A percentile compares a stretch with the other conserved stretches of the same genome.
Conservation (phyloP, 23 red algal genomes). For the Porphyridium purpureum region DNA sequence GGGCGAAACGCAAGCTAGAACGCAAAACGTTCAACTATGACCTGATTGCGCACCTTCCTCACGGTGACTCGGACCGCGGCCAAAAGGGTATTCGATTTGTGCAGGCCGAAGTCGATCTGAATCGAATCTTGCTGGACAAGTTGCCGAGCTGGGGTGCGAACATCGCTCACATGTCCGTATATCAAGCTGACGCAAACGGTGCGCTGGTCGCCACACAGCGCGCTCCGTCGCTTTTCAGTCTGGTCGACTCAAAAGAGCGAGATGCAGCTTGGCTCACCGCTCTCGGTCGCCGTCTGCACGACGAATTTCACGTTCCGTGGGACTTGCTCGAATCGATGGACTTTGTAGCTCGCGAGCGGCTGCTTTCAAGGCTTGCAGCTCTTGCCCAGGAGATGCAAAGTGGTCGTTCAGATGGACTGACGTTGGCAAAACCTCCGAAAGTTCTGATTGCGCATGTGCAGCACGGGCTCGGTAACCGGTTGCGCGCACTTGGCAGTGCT, state of each 20-base stretch:
- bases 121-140: constrained; percentile 1
- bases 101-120: background rate
- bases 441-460: constrained; percentile 35
- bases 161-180: too few relatives aligned
- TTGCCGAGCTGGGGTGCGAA: background rate
- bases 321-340: constrained; percentile 7
- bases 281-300: constrained; percentile 9
- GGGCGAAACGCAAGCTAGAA: background rate
- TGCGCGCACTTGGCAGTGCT: constrained; percentile 38
- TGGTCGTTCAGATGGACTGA: too few relatives aligned
- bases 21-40: constrained; percentile 1
- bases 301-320: constrained; percentile 13
- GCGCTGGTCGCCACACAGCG: background rate
- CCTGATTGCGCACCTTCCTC: background rate
- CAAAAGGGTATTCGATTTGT: background rate
- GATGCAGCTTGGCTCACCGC: too few relatives aligned
- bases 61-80: background rate
- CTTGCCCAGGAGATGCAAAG: too few relatives aligned
- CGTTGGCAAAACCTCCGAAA: too few relatives aligned
- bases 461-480: constrained; percentile 67
- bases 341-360: background rate
- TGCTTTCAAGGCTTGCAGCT: constrained; percentile 3
- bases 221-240: too few relatives aligned
- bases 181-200: too few relatives aligned
- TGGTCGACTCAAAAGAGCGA: too few relatives aligned